Conservation (phyloP, 169 alveolate species). For the Theileria equi region DNA sequence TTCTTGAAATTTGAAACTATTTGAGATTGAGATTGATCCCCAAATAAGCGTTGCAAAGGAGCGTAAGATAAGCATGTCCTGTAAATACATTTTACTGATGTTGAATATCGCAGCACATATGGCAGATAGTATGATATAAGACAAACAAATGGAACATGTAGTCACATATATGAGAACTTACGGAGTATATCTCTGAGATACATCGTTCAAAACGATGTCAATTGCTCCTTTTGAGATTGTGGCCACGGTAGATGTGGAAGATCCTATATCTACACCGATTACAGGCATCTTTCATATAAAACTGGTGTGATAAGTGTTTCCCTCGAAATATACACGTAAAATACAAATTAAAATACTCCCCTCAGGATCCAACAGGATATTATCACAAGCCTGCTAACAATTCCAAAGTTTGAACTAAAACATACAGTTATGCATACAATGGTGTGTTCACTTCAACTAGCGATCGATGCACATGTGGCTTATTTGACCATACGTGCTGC, state of each 20-base stretch:
- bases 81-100: constrained; percentile 1
- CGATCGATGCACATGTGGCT: no score
- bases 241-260: constrained; percentile 92
- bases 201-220: constrained; percentile 90
- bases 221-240: constrained; percentile 93
- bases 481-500: no score
- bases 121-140: not conserved
- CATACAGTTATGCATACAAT: no score
- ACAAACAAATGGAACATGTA: not conserved
- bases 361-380: no score
- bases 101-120: not conserved
- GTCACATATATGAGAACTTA: constrained; percentile 39
- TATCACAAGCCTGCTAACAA: no score
- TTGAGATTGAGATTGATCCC: constrained; percentile 88
- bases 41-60: constrained; percentile 87
- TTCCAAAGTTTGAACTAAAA: no score
- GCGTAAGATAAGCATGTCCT: constrained; percentile 85
- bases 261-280: constrained; percentile 96
- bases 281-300: constrained; percentile 74
- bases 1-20: constrained; percentile 81
- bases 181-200: constrained; percentile 93
- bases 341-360: no score
- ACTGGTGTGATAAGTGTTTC: not conserved
- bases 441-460: no score
- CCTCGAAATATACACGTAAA: no score